A percentile compares a stretch with the other conserved stretches of the same genome.
Evolutionary conservation across 495 filamentous ascomycete genomes (phyloP).

Genomic region (Hypoxylon rickii): DNA sequence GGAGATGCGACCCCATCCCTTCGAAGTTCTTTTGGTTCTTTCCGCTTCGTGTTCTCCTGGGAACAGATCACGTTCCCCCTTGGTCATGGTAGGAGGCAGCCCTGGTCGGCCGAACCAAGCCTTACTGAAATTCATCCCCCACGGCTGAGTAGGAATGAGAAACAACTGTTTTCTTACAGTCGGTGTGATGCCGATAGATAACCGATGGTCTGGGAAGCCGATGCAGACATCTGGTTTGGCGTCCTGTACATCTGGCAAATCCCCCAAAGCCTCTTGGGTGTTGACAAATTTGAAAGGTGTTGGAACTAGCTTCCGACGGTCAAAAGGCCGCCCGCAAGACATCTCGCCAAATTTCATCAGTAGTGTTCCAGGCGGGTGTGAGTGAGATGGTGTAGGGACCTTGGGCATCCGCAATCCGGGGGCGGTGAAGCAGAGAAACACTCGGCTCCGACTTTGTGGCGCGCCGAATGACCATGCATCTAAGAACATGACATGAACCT

Average conservation of each 20-base stretch:
- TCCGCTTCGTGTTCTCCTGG: not conserved
- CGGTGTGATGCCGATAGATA: conserved; percentile 38
- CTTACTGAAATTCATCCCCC: conserved; percentile 52
- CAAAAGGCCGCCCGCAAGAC: conserved; percentile 63
- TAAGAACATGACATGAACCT: conserved; percentile 63
- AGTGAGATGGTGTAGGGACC: conserved; percentile 64
- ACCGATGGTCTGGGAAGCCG: conserved; percentile 66
- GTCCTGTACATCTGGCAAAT: conserved; percentile 65
- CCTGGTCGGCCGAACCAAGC: conserved; percentile 41
- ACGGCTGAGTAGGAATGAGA: conserved; percentile 49
- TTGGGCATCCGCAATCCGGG: conserved; percentile 59
- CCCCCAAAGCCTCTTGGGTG: conserved; percentile 53
- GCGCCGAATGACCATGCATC: conserved; percentile 72
- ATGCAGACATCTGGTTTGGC: conserved; percentile 58
- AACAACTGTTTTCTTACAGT: conserved; percentile 41
- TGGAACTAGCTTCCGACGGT: conserved; percentile 50
- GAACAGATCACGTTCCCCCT: conserved; percentile 41
- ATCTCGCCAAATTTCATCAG: conserved; percentile 57
- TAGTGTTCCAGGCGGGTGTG: conserved; percentile 47
- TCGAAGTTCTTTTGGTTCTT: conserved; percentile 25
- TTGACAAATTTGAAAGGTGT: conserved; percentile 63
- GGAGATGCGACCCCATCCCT: conserved; percentile 57
- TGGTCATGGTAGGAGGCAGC: conserved; percentile 43
- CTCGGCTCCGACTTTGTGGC: conserved; percentile 62
- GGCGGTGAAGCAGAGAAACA: conserved; percentile 70